Evolutionary conservation across 2,329 filamentous ascomycete genomes (phyloP).

Genomic region (Cyclaneusma minus): DNA sequence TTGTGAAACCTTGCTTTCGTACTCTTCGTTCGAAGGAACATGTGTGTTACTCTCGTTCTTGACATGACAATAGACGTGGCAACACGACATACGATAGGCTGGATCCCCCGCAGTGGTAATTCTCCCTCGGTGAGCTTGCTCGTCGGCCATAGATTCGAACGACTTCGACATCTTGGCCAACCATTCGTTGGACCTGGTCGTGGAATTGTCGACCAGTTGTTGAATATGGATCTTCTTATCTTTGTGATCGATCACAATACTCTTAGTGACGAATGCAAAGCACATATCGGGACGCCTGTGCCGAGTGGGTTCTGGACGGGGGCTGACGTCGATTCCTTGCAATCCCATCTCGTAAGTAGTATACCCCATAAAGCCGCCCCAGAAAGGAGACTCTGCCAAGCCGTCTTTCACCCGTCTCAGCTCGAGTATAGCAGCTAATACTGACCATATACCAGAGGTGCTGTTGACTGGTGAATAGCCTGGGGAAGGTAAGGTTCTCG

Average conservation of each 20-base stretch:
- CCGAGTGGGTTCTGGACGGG: conserved; percentile 10
- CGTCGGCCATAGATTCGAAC: no score
- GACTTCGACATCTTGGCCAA: no score
- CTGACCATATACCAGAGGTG: conserved; percentile 18
- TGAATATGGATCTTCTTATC: conserved; percentile 40
- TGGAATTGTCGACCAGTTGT: conserved; percentile 24
- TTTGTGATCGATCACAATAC: conserved; percentile 48
- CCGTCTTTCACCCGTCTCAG: conserved; percentile 21
- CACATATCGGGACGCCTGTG: conserved; percentile 37
- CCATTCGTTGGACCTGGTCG: neutral
- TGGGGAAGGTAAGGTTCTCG: no score
- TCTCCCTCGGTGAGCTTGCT: no score
- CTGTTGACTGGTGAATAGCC: no score
- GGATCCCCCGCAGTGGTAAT: no score
- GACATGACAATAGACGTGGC: no score
- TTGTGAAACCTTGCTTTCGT: conserved; percentile 18
- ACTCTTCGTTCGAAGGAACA: conserved; percentile 11
- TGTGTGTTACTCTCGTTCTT: no score
- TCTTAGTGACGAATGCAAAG: conserved; percentile 47
- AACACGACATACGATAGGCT: no score
- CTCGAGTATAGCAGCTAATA: conserved; percentile 22
- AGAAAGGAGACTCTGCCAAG: conserved; percentile 36
- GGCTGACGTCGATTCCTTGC: conserved; percentile 28
- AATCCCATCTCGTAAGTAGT: conserved; percentile 54
- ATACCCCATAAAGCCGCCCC: conserved; percentile 55